Base-by-base conservation (phyloP, 2,329 filamentous ascomycete genomes). In the Periconia digitata region DNA sequence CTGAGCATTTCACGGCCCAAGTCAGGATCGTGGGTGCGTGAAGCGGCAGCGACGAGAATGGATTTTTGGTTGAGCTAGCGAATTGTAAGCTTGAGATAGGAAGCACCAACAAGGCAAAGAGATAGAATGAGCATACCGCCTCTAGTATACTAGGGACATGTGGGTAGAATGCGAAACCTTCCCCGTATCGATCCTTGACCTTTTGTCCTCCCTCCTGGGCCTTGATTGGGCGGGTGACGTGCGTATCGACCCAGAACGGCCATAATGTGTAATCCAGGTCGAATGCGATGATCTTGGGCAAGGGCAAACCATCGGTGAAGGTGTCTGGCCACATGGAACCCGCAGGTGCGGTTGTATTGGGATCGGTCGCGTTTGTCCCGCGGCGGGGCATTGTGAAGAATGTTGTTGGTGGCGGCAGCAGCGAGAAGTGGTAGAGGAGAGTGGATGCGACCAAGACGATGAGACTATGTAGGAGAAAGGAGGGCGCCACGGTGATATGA, bases 191-290 rank as follows among this genome's bases (percentile, higher is more conserved):
- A 53, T 85, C 82, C 56, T 78, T 79, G 42, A 83, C 77, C 54
- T 72, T 74, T 37, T 72, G 56, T 5, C 76, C 76, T 32, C 68
- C 67, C 35, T 72, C 63, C 8, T 63, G 63, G 3, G 71, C 60
- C 56, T 85, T 85, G 42, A 96, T 74, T 0, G 91, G 92, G 6
- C 85, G 81, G 20, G 84, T 83, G 60, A 94, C 87, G 73, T 96
- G 92, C 3, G 91, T 96, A 76, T 97, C 94, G 1, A 95, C 86
- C 92, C 92, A 97, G 74, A 96, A 96, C 4, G 92, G 91, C 94
- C 92, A 97, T n/a, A 97, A 80, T 0, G 94, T 97, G 79, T 96
- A 97, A 79, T 97, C 92, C 54, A 97, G 84, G 71, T 97, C 94
- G 75, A 97, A 96, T 55, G 94, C 89, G 61, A 97, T 81, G 58